Conservation (phyloP, 495 filamentous ascomycete genomes). For the Neurospora hispaniola region DNA sequence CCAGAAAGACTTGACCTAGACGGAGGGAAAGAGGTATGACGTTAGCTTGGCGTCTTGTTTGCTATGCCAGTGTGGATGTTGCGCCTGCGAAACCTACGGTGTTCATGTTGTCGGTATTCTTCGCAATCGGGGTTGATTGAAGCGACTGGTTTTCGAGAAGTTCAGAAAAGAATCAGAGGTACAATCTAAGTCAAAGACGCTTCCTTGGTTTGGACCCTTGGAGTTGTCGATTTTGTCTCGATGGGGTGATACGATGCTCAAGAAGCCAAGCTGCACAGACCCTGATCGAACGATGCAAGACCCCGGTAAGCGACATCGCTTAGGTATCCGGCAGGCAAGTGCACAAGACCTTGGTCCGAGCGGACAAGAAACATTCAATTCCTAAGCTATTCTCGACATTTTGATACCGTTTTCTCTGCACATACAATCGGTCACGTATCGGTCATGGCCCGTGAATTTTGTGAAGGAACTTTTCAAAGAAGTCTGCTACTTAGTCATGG, state of each 20-base stretch:
- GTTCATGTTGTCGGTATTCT: conserved; percentile 12
- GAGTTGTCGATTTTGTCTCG: not conserved
- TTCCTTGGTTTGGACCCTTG: not conserved
- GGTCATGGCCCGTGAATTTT: not conserved
- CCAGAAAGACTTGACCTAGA: conserved; percentile 54
- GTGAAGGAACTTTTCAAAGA: not conserved
- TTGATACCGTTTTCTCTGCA: too few species aligned
- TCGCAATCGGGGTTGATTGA: not conserved
- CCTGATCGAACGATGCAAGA: not conserved
- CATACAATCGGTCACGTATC: not conserved
- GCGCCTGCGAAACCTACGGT: conserved; percentile 11
- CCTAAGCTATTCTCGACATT: too few species aligned
- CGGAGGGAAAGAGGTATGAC: conserved; percentile 10
- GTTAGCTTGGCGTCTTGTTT: not conserved
- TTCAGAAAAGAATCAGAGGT: not conserved
- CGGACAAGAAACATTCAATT: not conserved
- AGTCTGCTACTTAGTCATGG: not conserved
- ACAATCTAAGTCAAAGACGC: not conserved
- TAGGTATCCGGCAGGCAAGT: not conserved
- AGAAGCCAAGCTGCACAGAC: conserved; percentile 8
- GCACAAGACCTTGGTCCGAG: not conserved
- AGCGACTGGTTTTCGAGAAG: not conserved
- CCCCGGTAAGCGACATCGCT: not conserved
- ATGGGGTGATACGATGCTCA: conserved; percentile 23
- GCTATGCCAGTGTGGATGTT: not conserved